These are phyloP conservation scores for Cladobotryum protrusum DNA, from an alignment of 2,329 filamentous ascomycete species.

Conservation along the genomic window DNA sequence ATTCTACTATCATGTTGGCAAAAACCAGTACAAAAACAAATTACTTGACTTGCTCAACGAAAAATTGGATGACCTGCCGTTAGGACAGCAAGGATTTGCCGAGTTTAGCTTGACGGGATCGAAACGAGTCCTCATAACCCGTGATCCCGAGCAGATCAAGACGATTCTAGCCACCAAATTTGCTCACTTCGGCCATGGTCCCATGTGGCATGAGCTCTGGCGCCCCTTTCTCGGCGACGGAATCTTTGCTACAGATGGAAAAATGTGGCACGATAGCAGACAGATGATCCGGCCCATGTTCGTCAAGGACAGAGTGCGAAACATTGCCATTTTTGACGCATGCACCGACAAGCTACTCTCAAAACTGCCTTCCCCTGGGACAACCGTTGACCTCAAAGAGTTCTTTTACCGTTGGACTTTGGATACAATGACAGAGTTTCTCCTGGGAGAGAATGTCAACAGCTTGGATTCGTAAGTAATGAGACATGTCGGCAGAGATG, in stretches of 20 bases:
- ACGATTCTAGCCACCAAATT: constrained; percentile 51
- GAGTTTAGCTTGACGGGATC: constrained; percentile 18
- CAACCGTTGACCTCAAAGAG: constrained; percentile 53
- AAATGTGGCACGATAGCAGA: constrained; percentile 47
- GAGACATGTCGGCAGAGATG: not conserved
- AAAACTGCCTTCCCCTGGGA: constrained; percentile 49
- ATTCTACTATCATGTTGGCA: constrained; percentile 16
- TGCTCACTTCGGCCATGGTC: constrained; percentile 45
- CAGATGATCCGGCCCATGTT: constrained; percentile 51
- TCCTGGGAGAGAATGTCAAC: constrained; percentile 55
- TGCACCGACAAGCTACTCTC: constrained; percentile 53
- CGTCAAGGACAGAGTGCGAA: constrained; percentile 38
- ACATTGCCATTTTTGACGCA: constrained; percentile 52
- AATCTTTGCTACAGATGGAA: constrained; percentile 49
- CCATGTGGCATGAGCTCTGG: constrained; percentile 36
- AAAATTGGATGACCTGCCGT: constrained; percentile 9
- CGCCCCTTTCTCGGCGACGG: constrained; percentile 47
- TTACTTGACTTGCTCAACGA: constrained; percentile 14
- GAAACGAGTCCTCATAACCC: constrained; percentile 36
- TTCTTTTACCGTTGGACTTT: constrained; percentile 61
- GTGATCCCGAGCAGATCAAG: constrained; percentile 52
- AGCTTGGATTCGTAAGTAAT: constrained; percentile 34
- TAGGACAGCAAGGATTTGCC: constrained; percentile 11
- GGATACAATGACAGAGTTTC: constrained; percentile 61
- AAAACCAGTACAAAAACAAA: constrained; percentile 14